Percentiles rank a stretch among this genome's conserved stretches.
Conservation (phyloP, 768 basidiomycete species). For the Xanthoconium purpureum region DNA sequence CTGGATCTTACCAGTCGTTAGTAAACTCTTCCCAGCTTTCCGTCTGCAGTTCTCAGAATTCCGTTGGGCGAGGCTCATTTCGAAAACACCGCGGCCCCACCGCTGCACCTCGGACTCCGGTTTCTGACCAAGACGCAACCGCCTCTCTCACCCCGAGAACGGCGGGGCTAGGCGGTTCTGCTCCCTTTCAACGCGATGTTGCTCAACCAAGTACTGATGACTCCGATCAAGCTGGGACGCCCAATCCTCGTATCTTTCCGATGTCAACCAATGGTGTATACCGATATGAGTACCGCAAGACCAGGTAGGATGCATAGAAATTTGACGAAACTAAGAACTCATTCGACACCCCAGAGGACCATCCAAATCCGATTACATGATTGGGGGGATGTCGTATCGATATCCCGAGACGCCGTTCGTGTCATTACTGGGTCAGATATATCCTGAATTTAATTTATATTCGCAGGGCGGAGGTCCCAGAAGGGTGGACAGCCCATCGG, state of each 20-base stretch:
- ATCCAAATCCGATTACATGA: neutral
- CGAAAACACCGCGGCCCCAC: conserved; percentile 18
- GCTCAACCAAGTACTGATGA: conserved; percentile 6
- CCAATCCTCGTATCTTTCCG: conserved; percentile 9
- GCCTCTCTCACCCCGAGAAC: neutral
- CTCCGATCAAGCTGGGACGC: conserved; percentile 8
- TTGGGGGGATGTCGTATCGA: conserved; percentile 16
- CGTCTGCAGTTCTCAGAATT: conserved; percentile 6
- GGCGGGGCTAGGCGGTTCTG: neutral
- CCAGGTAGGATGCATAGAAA: conserved; percentile 5
- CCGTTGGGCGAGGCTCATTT: conserved; percentile 23
- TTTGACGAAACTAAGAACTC: neutral
- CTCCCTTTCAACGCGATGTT: neutral
- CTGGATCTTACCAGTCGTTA: neutral
- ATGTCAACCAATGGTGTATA: conserved; percentile 11
- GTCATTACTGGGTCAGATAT: neutral
- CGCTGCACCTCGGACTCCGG: conserved; percentile 12
- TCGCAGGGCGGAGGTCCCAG: conserved; percentile 15
- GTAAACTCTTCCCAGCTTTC: conserved; percentile 14
- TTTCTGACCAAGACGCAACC: neutral
- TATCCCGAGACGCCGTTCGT: conserved; percentile 23
- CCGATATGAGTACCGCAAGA: conserved; percentile 4
- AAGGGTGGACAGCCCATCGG: conserved; percentile 44
- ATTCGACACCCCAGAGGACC: conserved; percentile 5
- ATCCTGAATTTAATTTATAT: neutral